A percentile compares a stretch with the other conserved stretches of the same genome.
phyloP scores from a whole-genome alignment of 2,329 filamentous ascomycete genomes.

The Paecilomyces sp. region DNA sequence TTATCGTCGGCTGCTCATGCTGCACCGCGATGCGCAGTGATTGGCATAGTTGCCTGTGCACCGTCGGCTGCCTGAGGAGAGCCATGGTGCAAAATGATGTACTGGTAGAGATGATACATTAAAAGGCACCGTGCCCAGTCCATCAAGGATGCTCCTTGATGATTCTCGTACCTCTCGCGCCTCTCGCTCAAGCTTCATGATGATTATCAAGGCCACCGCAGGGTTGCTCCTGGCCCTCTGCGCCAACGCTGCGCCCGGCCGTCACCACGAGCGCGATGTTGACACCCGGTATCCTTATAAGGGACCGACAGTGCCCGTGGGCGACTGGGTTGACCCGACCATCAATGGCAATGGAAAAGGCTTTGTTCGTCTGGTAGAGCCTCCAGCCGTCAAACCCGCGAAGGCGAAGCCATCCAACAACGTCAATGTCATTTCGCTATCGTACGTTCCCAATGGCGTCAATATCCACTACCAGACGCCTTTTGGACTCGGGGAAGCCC shows the following conservation, averaged over 20 bases:
- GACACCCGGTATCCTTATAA: conserved; percentile 36
- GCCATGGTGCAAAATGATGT: neutral
- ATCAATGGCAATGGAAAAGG: conserved; percentile 48
- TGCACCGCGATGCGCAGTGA: neutral
- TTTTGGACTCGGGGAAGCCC: conserved; percentile 42
- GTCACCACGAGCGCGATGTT: neutral
- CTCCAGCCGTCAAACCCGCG: conserved; percentile 43
- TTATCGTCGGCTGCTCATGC: neutral
- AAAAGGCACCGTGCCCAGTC: neutral
- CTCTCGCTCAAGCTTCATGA: neutral
- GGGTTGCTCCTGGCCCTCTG: neutral
- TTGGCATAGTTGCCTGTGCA: neutral
- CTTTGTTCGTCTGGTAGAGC: conserved; percentile 43
- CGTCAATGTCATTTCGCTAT: conserved; percentile 45
- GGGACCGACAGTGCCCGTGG: conserved; percentile 42
- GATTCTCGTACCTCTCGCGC: neutral
- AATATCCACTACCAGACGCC: conserved; percentile 50
- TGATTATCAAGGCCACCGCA: neutral
- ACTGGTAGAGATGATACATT: neutral
- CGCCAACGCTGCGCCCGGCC: neutral
- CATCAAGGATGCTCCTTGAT: neutral
- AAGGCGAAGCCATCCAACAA: conserved; percentile 42
- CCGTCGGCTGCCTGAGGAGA: neutral
- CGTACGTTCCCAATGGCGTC: conserved; percentile 44
- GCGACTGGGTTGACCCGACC: conserved; percentile 45